phyloP scores from a whole-genome alignment of 139 green algal genomes.

The Chlamydomonas applanata region DNA sequence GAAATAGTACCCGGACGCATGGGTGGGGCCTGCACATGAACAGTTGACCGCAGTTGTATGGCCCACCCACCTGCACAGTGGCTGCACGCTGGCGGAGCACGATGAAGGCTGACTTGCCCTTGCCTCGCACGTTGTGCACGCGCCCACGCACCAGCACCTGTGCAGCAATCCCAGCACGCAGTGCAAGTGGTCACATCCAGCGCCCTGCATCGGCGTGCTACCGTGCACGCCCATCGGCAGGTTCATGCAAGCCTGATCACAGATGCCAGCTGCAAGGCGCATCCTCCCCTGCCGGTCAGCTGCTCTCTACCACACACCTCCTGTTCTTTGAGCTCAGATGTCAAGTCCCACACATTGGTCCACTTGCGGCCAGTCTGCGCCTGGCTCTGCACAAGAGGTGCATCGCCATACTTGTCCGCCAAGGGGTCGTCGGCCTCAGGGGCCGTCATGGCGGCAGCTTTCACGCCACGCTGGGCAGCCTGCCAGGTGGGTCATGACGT shows the following conservation, averaged over 20 bases:
- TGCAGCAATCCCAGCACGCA: neutral
- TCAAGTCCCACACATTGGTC: constrained; percentile 55
- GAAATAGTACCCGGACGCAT: no score
- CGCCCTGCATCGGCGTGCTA: neutral
- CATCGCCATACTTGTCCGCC: constrained; percentile 88
- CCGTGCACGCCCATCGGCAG: neutral
- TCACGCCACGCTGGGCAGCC: constrained; percentile 63
- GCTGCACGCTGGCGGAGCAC: constrained; percentile 83
- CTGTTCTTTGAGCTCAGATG: constrained; percentile 39
- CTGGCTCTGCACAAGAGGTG: constrained; percentile 78
- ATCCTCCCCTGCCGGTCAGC: no score
- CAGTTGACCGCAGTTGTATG: neutral
- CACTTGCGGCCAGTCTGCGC: constrained; percentile 47
- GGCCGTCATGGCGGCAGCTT: constrained; percentile 57
- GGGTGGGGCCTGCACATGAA: neutral
- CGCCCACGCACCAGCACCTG: constrained; percentile 76
- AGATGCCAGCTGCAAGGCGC: neutral
- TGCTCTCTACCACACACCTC: constrained; percentile 51
- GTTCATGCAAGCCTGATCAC: neutral
- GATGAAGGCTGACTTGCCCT: constrained; percentile 95
- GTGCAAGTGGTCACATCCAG: neutral
- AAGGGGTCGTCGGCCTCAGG: constrained; percentile 85
- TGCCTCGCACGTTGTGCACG: constrained; percentile 89
- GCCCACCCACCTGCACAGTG: constrained; percentile 75
- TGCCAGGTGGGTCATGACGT: constrained; percentile 3